Base-by-base conservation (phyloP, 2,329 filamentous ascomycete genomes). In the Fusarium algeriense region DNA sequence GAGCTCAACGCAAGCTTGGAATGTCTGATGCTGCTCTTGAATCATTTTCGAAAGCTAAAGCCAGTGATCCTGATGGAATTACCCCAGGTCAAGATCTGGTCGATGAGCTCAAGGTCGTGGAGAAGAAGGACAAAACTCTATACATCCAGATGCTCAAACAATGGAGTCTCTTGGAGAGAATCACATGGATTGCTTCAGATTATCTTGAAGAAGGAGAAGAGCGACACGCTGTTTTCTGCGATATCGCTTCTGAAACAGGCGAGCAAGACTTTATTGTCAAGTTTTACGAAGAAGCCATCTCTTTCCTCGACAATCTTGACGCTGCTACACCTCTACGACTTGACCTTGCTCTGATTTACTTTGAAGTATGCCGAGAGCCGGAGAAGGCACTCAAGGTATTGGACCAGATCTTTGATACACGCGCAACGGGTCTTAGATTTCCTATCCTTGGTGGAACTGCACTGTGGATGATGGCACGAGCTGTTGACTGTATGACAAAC, bases 251-350 rank as follows among this genome's bases (percentile, higher is more conserved):
- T 0, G 38, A 70, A 9, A 67, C 71, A 3, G 67, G 67, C 2
- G 76, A 78, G 17, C 45, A 59, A 0, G 71, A 69, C 1, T 78
- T 78, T 5, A 49, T 78, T 3, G 49, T 75, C 11, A 49, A 72
- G 4, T 57, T 73, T 3, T 78, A 77, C 14, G n/a, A 75, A 23
- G 71, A 76, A 9, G 65, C 66, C 1, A 75, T 77, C 6, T 30
- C 43, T 3, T 75, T 73, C 13, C 55, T 79, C 8, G 77, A 79
- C 2, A 78, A 78, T 26, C 69, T 79, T 3, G 67, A 77, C 5
- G 75, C 75, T 2, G 68, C 63, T 5, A 68, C 71, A 1, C 77
- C 77, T 8, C 34, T 79, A 0, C 75, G 73, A 0, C 11, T 61
- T 3, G 73, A 75, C 1, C 71, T 78, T 2, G 74, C 73, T 0